phyloP scores from a whole-genome alignment of 768 basidiomycete species.

The Suillus subalutaceus region DNA sequence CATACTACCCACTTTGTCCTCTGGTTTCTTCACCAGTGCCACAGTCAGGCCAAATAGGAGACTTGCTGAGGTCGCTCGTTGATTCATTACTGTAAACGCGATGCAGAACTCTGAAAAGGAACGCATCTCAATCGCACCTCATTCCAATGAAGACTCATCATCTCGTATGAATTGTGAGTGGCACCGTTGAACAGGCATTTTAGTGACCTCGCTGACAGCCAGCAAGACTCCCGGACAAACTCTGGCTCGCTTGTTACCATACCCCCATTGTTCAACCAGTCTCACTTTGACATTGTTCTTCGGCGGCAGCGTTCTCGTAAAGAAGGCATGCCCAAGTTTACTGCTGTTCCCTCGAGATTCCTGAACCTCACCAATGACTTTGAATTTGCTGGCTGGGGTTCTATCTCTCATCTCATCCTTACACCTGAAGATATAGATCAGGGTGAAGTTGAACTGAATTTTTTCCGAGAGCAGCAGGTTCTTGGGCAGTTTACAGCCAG shows the following conservation, averaged over 20 bases:
- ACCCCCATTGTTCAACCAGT: constrained; percentile 49
- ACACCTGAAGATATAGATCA: constrained; percentile 41
- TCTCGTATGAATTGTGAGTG: not conserved
- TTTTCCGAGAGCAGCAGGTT: constrained; percentile 37
- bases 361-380: constrained; percentile 63
- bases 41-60: not conserved
- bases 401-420: constrained; percentile 49
- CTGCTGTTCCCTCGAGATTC: constrained; percentile 57
- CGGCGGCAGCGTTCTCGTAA: constrained; percentile 60
- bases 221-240: not conserved
- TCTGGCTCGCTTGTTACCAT: not conserved
- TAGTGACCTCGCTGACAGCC: not conserved
- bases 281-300: constrained; percentile 58
- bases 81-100: not conserved
- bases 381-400: constrained; percentile 77
- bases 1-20: not conserved
- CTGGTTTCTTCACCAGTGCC: not conserved
- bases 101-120: not conserved
- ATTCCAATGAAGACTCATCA: not conserved
- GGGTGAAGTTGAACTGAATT: constrained; percentile 36
- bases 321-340: constrained; percentile 42
- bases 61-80: not conserved
- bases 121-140: not conserved
- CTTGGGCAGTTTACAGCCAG: constrained; percentile 68
- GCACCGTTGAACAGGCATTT: not conserved